Conservation (phyloP, 1,284 basidiomycete genomes). For the Tilletiopsis washingtonensis region DNA sequence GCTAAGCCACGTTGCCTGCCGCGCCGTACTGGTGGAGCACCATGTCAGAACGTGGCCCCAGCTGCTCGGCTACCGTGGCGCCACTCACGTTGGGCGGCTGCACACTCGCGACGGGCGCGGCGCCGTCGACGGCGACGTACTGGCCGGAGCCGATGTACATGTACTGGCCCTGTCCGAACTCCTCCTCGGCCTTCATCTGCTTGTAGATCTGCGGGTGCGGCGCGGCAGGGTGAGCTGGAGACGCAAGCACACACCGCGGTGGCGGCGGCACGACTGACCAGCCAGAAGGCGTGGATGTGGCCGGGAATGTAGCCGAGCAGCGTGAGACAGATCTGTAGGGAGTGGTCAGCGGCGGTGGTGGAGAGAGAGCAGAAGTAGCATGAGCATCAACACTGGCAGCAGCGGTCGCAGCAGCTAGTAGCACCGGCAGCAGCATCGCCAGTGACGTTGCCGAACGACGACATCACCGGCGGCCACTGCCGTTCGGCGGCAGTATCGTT, state of each 20-base stretch:
- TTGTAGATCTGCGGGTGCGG: conserved; percentile 5
- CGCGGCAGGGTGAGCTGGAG: neutral
- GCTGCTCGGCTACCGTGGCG: neutral
- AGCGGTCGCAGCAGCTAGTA: too few relatives aligned
- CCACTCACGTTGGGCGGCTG: conserved; percentile 7
- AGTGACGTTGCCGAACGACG: too few relatives aligned
- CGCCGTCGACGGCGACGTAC: conserved; percentile 3
- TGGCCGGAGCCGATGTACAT: neutral
- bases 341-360: too few relatives aligned
- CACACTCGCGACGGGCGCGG: neutral
- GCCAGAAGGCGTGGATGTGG: neutral
- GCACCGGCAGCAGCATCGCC: too few relatives aligned
- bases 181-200: conserved; percentile 6
- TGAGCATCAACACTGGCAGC: too few relatives aligned
- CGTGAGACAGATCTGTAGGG: too few relatives aligned
- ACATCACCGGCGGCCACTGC: too few relatives aligned
- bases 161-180: conserved; percentile 1
- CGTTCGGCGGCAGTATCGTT: too few relatives aligned
- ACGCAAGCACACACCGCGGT: neutral
- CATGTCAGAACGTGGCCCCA: neutral
- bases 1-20: neutral
- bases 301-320: conserved; percentile 4
- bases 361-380: neutral
- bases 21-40: neutral
- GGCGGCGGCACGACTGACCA: neutral